Evolutionary conservation across 768 basidiomycete species (phyloP), one percentile per base, ranked within the genome.

Genomic region (Plicaturopsis crispa): DNA sequence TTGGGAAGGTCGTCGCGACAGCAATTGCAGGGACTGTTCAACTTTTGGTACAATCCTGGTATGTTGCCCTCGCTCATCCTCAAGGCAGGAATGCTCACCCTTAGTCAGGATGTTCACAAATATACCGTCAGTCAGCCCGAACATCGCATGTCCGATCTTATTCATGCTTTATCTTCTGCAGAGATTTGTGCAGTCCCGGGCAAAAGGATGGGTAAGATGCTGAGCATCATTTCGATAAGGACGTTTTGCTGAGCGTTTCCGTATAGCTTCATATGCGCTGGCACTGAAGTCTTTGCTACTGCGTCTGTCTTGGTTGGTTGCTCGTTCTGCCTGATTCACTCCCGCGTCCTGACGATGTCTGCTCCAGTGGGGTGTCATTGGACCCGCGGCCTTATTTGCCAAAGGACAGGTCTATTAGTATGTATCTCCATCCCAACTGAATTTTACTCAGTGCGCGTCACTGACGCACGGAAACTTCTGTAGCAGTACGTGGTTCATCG

Each of bases 381-480:
- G 81, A 2, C 81, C 80, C 4, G 63, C 46, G 30, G 54, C 65
- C 11, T 70, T 71, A 48, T 82, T 78, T 56, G 72, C 69, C 0
- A 47, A 64, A 30, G 75, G 69, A 18, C 69, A 71, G 39, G 61
- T 72, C 6, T 82, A 82, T 54, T 75, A 71, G 75, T 76, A 46
- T 28, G 58, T 47, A 5, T 11, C 7, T 11, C 32, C 21, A 20
- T 20, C 18, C 19, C 26, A 23, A 24, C 14, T 13, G 31, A 19
- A 3, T 18, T 19, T 36, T 7, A 26, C 33, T 35, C 12, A 34
- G 24, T 21, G 16, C n/a, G n/a, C n/a, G n/a, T n/a, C n/a, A n/a
- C n/a, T n/a, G n/a, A n/a, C n/a, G n/a, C n/a, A n/a, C 26, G 8
- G 26, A 28, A 28, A 8, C 26, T 28, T 28, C 14, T 28, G 8